Conservation (phyloP, 2,329 filamentous ascomycete species). For the Botryotinia narcissicola region DNA sequence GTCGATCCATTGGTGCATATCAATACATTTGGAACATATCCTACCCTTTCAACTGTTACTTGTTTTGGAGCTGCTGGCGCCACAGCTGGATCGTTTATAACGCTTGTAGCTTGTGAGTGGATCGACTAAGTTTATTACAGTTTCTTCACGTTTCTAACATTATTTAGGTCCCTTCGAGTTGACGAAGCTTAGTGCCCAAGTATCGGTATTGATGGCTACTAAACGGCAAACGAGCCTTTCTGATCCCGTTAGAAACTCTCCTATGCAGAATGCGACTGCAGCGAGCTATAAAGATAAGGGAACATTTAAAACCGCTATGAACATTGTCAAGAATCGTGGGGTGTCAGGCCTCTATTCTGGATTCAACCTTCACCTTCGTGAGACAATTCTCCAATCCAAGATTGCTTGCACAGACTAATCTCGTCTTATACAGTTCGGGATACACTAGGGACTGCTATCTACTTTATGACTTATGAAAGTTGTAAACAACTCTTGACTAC, state of each 20-base stretch:
- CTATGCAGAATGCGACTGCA: conserved; percentile 39
- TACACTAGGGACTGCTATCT: conserved; percentile 78
- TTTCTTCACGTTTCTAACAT: conserved; percentile 22
- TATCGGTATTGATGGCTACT: conserved; percentile 72
- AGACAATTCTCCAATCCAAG: conserved; percentile 40
- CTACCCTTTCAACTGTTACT: conserved; percentile 68
- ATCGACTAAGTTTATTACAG: background rate
- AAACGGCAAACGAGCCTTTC: conserved; percentile 45
- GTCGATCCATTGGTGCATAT: conserved; percentile 72
- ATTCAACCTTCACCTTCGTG: conserved; percentile 74
- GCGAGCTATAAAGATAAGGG: conserved; percentile 75
- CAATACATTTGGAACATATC: conserved; percentile 66
- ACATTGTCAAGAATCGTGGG: conserved; percentile 73
- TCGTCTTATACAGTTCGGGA: conserved; percentile 61
- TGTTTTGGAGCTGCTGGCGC: conserved; percentile 79
- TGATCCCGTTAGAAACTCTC: conserved; percentile 33
- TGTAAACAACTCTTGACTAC: conserved; percentile 79
- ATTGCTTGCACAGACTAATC: background rate
- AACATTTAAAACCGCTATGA: conserved; percentile 71
- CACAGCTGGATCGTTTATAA: conserved; percentile 76
- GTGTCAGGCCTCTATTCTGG: conserved; percentile 75
- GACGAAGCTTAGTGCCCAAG: conserved; percentile 84
- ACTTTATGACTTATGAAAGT: conserved; percentile 88
- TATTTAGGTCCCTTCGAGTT: conserved; percentile 73
- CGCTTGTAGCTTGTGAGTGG: conserved; percentile 68